Percentiles rank a stretch among this genome's conserved stretches.
Conservation (phyloP, 257 asterid species). For the Nicotiana sylvestris region DNA sequence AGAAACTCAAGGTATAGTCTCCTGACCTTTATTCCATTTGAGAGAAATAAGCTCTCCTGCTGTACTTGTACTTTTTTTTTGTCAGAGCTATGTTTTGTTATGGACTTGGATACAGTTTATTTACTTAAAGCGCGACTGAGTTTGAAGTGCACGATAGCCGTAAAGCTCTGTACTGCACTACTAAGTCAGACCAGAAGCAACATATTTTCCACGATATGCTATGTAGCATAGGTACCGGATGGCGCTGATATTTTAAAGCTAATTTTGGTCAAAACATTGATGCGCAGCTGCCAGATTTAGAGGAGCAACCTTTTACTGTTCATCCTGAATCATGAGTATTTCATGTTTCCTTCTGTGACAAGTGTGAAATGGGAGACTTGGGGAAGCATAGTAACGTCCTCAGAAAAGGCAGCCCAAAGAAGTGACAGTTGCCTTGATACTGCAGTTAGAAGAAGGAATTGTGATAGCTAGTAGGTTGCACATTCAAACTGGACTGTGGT, state of each 20-base stretch:
- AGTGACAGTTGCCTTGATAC: neutral
- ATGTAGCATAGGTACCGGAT: neutral
- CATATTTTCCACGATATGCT: neutral
- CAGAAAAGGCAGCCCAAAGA: neutral
- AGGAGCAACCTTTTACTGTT: neutral
- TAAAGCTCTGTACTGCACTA: neutral
- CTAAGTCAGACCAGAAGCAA: neutral
- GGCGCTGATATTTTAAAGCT: neutral
- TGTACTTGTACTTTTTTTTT: neutral
- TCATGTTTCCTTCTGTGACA: neutral
- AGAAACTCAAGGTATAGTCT: slow-evolving; percentile 74
- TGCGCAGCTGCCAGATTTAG: neutral
- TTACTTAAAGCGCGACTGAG: neutral
- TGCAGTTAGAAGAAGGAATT: neutral
- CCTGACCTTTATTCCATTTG: neutral
- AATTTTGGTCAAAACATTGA: neutral
- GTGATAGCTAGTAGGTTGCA: neutral
- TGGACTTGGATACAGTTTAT: neutral
- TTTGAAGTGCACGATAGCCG: neutral
- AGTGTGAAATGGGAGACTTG: neutral
- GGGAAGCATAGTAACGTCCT: neutral
- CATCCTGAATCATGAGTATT: neutral
- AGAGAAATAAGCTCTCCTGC: neutral
- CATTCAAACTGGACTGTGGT: neutral
- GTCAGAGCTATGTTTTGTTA: neutral